A percentile compares a stretch with the other conserved stretches of the same genome.
phyloP scores from a whole-genome alignment of 169 alveolate species.

The Plasmodium vivax region DNA sequence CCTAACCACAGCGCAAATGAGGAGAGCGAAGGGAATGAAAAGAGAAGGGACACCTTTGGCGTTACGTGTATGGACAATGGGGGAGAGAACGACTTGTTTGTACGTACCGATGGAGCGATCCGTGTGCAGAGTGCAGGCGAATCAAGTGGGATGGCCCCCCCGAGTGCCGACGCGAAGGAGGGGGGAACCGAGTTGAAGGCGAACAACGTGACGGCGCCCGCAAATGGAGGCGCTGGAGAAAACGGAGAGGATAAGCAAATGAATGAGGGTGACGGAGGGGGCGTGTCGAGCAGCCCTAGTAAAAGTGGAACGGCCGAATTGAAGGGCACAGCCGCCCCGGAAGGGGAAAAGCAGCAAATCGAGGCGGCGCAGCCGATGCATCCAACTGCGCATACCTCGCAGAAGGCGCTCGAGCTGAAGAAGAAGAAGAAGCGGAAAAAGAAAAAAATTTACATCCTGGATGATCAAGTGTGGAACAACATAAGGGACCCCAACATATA shows the following conservation, averaged over 20 bases:
- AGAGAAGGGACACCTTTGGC: not conserved
- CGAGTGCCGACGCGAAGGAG: not conserved
- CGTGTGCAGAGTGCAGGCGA: not conserved
- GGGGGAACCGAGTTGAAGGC: not conserved
- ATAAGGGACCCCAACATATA: conserved; percentile 76
- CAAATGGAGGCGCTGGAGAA: not conserved
- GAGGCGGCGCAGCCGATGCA: not conserved
- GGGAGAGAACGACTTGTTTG: not conserved
- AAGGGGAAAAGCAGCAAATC: not conserved
- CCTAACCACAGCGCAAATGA: not conserved
- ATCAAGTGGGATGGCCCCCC: not conserved
- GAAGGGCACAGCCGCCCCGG: not conserved
- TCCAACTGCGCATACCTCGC: not conserved
- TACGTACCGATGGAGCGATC: not conserved
- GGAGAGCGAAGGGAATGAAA: not conserved
- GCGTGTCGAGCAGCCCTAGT: not conserved
- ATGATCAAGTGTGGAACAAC: conserved; percentile 70
- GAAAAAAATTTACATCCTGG: conserved; percentile 59
- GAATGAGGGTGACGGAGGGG: not conserved
- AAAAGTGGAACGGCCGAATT: not conserved
- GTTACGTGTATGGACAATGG: not conserved
- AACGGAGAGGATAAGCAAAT: not conserved
- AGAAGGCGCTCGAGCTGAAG: not conserved
- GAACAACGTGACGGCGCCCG: not conserved
- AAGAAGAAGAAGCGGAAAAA: conserved; percentile 25